Evolutionary conservation across 495 filamentous ascomycete species (phyloP).

Genomic region (Podospora bellae-mahoneyi): DNA sequence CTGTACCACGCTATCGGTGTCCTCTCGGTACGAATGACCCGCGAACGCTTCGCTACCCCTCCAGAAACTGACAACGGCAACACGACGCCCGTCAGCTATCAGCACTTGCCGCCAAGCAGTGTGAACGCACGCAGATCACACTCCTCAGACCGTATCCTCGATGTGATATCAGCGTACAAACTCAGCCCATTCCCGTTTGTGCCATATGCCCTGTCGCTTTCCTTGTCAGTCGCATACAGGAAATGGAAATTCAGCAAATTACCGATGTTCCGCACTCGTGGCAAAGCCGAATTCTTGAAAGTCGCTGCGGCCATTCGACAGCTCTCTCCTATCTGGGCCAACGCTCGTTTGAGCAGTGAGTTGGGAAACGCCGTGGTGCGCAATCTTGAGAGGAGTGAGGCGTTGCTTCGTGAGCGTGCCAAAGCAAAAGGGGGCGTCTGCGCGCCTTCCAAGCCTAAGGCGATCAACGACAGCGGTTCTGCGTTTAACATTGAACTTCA

Average conservation of each 20-base stretch:
- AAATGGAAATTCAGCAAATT: conserved; percentile 65
- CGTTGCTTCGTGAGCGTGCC: conserved; percentile 1
- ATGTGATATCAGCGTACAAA: conserved; percentile 55
- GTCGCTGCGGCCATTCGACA: conserved; percentile 56
- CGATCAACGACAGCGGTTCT: not conserved
- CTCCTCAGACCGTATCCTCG: conserved; percentile 62
- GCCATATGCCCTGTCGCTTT: conserved; percentile 63
- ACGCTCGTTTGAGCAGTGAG: conserved; percentile 59
- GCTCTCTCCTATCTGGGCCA: conserved; percentile 58
- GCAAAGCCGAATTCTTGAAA: conserved; percentile 56
- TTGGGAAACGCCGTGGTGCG: conserved; percentile 43
- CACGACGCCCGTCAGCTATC: conserved; percentile 29
- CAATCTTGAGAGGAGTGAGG: conserved; percentile 17
- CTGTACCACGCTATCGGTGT: conserved; percentile 70
- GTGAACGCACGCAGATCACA: conserved; percentile 58
- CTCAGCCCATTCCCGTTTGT: conserved; percentile 59
- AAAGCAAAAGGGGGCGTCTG: not conserved
- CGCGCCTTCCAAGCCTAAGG: not conserved
- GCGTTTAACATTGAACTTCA: not conserved
- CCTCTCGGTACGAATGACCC: conserved; percentile 46
- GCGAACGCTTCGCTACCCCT: conserved; percentile 26
- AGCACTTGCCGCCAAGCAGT: conserved; percentile 53
- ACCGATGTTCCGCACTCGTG: conserved; percentile 59
- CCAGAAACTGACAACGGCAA: conserved; percentile 22
- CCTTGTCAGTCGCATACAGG: conserved; percentile 66